Base-by-base conservation (phyloP, 306 rosid genomes). In the Lathyrus tuberosus region DNA sequence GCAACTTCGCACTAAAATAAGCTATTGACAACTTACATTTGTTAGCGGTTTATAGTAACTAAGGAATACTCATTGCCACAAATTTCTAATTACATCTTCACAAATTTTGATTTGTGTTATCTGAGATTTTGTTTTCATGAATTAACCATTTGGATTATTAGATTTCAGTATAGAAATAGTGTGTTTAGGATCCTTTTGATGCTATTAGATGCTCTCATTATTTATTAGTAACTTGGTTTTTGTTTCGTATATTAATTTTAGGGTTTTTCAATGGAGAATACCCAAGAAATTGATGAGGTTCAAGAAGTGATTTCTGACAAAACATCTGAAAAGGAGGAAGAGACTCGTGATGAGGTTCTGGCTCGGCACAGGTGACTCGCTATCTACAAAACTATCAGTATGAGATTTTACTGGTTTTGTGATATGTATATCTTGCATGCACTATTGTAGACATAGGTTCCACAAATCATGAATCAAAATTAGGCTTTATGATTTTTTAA, bases 281-380 rank as follows among this genome's bases (percentile, higher is more conserved):
- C 81, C 69, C 91, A 61, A 62, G 86, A 80, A 78, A 72, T 75
- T 63, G 88, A 75, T 47, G 81, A 73, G 48, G 57, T 69, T 1
- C 71, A 78, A 75, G 92, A 73, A 75, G 73, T 68, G 62, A 73
- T 81, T 71, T 78, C 87, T 8, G 92, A 87, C 40, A 33, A 83
- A 49, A 49, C 63, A 56, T 40, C 84, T 42, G 69, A 73, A 75
- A 72, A 73, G 64, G 71, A 81, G 70, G 86, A 73, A 15, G 97
- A 94, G 77, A 80, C 82, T 65, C 91, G 80, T 8, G 97, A 94
- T 79, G 97, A 90, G 24, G 82, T 87, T 84, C 96, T 90, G 59
- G 71, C 95, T 3, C 76, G 84, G 5, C 86, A 83, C 75, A 83
- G 84, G 84, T 79, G 42, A 79, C 44, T 18, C 49, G 6, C 75